Conservation (phyloP, 2,329 filamentous ascomycete genomes). For the Cladosporium sp. region DNA sequence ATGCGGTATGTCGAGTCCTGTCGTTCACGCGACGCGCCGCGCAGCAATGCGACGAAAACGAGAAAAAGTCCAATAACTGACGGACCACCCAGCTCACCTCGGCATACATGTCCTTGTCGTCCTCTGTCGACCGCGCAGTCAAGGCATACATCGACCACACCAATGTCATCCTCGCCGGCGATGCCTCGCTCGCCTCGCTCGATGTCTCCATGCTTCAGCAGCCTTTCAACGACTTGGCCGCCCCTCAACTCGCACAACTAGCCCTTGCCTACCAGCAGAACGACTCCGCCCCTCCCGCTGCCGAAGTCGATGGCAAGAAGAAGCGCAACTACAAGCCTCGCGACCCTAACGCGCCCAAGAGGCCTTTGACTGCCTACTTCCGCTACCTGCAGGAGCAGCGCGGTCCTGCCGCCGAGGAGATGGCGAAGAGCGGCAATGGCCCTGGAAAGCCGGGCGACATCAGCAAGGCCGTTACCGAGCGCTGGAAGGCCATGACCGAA, state of each 20-base stretch:
- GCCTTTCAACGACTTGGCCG: slow-evolving; percentile 34
- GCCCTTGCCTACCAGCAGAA: slow-evolving; percentile 24
- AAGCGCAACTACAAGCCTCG: slow-evolving; percentile 51
- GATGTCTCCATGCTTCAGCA: slow-evolving; percentile 36
- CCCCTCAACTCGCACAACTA: slow-evolving; percentile 30
- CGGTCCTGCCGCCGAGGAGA: slow-evolving; percentile 68
- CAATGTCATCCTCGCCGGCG: slow-evolving; percentile 70
- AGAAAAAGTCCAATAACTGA: slow-evolving; percentile 41
- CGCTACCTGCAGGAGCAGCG: slow-evolving; percentile 89
- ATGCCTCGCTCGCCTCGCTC: slow-evolving; percentile 36
- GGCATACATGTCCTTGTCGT: slow-evolving; percentile 76
- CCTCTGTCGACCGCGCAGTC: slow-evolving; percentile 76
- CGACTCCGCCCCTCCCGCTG: slow-evolving; percentile 24
- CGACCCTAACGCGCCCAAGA: slow-evolving; percentile 93
- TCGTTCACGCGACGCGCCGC: slow-evolving; percentile 24
- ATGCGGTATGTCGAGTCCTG: slow-evolving; percentile 67
- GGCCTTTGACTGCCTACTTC: slow-evolving; percentile 92
- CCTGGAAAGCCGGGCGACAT: slow-evolving; percentile 76
- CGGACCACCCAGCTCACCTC: slow-evolving; percentile 64
- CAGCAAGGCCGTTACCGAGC: slow-evolving; percentile 79
- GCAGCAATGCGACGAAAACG: slow-evolving; percentile 17
- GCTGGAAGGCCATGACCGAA: slow-evolving; percentile 78
- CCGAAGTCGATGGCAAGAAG: slow-evolving; percentile 27
- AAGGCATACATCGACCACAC: slow-evolving; percentile 87
- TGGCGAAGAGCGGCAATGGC: slow-evolving; percentile 66